Conservation (phyloP, 495 filamentous ascomycete genomes). For the Schizothecium vesticola region DNA sequence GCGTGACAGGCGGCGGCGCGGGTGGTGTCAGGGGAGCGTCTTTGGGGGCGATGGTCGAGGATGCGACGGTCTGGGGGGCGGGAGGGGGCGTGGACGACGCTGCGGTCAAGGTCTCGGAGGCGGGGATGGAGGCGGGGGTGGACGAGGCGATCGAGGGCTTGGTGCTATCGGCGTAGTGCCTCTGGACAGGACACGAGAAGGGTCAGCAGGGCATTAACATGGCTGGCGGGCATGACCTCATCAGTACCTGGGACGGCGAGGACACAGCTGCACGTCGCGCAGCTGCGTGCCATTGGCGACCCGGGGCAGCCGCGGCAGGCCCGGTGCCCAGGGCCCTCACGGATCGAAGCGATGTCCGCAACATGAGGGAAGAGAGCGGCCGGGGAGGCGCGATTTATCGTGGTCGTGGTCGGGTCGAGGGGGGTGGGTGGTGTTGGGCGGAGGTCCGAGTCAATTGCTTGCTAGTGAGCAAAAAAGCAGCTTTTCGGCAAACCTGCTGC, state of each 20-base stretch:
- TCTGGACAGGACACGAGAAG: slow-evolving; percentile 30
- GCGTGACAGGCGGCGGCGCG: slow-evolving; percentile 14
- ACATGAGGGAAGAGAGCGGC: slow-evolving; percentile 56
- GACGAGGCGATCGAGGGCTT: slow-evolving; percentile 42
- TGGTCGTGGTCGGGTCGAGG: slow-evolving; percentile 2
- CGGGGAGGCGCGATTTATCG: slow-evolving; percentile 36
- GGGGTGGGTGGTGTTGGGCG: slow-evolving; percentile 32
- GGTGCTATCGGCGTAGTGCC: slow-evolving; percentile 54
- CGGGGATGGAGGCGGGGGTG: slow-evolving; percentile 51
- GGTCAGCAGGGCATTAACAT: slow-evolving; percentile 10
- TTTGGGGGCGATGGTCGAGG: slow-evolving; percentile 54
- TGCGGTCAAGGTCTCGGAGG: slow-evolving; percentile 50
- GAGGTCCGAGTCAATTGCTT: slow-evolving; percentile 32
- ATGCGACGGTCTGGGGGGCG: slow-evolving; percentile 36
- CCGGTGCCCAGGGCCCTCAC: slow-evolving; percentile 49
- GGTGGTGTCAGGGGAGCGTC: slow-evolving; percentile 58
- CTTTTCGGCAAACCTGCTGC: slow-evolving; percentile 33
- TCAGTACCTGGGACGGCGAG: slow-evolving; percentile 23
- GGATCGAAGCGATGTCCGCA: slow-evolving; percentile 60
- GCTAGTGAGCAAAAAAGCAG: slow-evolving; percentile 34
- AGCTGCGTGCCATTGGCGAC: slow-evolving; percentile 53
- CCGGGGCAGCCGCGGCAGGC: slow-evolving; percentile 40
- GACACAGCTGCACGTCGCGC: slow-evolving; percentile 25
- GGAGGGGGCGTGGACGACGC: slow-evolving; percentile 45
- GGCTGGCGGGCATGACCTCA: slow-evolving; percentile 17